Percentiles rank a stretch among this genome's conserved stretches.
Evolutionary conservation across 352 stramenopile species (phyloP).

Genomic region (Pythium periplocum): DNA sequence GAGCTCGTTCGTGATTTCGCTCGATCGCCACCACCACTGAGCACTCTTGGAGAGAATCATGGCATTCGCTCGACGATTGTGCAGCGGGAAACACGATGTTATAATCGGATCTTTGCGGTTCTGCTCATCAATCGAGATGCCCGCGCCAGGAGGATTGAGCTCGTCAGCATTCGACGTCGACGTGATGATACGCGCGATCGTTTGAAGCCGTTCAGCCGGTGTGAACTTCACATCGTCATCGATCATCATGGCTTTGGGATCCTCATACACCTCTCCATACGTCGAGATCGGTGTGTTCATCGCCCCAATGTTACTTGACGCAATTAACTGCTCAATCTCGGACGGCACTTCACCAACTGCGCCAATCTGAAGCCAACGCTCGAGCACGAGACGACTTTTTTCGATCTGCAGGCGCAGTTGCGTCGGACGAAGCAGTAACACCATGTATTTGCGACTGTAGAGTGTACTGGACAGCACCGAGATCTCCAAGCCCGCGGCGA

Average conservation of each 20-base stretch:
- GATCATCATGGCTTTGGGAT: constrained; percentile 18
- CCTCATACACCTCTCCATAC: constrained; percentile 17
- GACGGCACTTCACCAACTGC: constrained; percentile 81
- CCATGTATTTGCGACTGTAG: constrained; percentile 80
- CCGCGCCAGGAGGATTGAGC: constrained; percentile 69
- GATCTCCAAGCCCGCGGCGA: constrained; percentile 67
- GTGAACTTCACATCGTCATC: constrained; percentile 76
- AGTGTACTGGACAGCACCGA: constrained; percentile 77
- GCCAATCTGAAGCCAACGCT: constrained; percentile 83
- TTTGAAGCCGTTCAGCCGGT: constrained; percentile 77
- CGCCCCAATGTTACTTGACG: constrained; percentile 58
- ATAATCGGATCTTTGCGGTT: constrained; percentile 74
- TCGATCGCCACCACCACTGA: constrained; percentile 71
- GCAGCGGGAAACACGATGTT: constrained; percentile 73
- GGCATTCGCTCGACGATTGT: constrained; percentile 73
- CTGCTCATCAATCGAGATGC: constrained; percentile 75
- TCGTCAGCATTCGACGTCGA: constrained; percentile 64
- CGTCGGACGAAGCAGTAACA: constrained; percentile 62
- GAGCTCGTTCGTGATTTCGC: constrained; percentile 82
- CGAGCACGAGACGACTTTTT: constrained; percentile 71
- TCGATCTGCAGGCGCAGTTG: constrained; percentile 64
- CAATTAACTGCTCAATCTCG: constrained; percentile 83
- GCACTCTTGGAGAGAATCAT: constrained; percentile 64
- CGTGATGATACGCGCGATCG: constrained; percentile 84
- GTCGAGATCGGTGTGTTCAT: constrained; percentile 20